Evolutionary conservation across 768 basidiomycete genomes (phyloP).

Genomic region (Termitomyces sp.): DNA sequence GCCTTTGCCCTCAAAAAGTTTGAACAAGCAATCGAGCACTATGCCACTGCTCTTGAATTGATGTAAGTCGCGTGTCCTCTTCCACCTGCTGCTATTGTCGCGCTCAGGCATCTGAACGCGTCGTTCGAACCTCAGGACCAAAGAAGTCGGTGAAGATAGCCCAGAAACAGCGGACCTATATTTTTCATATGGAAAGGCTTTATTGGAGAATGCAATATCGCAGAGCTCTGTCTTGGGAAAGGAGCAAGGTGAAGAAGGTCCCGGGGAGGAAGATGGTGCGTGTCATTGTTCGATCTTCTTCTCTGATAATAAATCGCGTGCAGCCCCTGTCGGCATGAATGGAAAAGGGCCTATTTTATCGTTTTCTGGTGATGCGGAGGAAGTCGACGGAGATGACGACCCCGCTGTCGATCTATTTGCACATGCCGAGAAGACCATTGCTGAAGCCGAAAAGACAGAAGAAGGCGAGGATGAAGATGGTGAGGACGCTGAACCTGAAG

Average conservation of each 20-base stretch:
- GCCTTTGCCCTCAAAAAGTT: conserved; percentile 85
- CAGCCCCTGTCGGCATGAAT: conserved; percentile 27
- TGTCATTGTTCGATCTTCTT: conserved; percentile 18
- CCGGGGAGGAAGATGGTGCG: conserved; percentile 34
- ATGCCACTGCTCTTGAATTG: conserved; percentile 79
- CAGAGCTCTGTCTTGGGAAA: conserved; percentile 88
- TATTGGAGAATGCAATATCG: conserved; percentile 87
- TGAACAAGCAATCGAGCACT: conserved; percentile 80
- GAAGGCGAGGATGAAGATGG: conserved; percentile 53
- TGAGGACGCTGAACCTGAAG: conserved; percentile 81
- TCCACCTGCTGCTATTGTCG: conserved; percentile 2
- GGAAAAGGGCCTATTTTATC: conserved; percentile 60
- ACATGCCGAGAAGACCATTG: conserved; percentile 41
- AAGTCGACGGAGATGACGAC: conserved; percentile 46
- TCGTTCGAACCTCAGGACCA: conserved; percentile 45
- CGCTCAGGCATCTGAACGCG: conserved; percentile 12
- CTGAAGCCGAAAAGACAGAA: conserved; percentile 40
- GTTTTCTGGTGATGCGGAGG: conserved; percentile 78
- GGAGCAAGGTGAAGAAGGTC: conserved; percentile 59
- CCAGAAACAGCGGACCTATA: conserved; percentile 86
- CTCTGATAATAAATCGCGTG: conserved; percentile 1
- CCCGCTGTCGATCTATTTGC: conserved; percentile 61
- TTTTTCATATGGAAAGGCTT: conserved; percentile 87
- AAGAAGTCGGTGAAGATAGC: conserved; percentile 72
- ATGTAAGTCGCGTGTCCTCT: conserved; percentile 52